A percentile compares a stretch with the other conserved stretches of the same genome.
phyloP scores from a whole-genome alignment of 768 basidiomycete species.

The Gyrodon lividus region DNA sequence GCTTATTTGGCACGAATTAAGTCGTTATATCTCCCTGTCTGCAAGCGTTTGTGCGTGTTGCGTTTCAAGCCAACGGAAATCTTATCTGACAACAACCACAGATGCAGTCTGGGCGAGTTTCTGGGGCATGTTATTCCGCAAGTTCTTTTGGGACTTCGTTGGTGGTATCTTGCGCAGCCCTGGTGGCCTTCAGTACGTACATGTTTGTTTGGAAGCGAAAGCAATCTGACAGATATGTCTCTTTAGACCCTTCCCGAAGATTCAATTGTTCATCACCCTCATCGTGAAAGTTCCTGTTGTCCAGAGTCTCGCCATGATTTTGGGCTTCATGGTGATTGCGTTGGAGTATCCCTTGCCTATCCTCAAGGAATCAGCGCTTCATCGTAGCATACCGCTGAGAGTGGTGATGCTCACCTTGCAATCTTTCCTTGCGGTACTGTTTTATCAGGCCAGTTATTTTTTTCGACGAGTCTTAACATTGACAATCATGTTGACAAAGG shows the following conservation, averaged over 20 bases:
- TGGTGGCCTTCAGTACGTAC: slow-evolving; percentile 74
- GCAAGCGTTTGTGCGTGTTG: slow-evolving; percentile 67
- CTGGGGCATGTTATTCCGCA: slow-evolving; percentile 82
- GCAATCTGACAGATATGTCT: slow-evolving; percentile 1
- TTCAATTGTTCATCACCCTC: slow-evolving; percentile 62
- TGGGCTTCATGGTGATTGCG: slow-evolving; percentile 57
- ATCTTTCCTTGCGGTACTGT: slow-evolving; percentile 61
- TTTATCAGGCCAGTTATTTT: slow-evolving; percentile 67
- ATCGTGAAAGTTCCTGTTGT: slow-evolving; percentile 80
- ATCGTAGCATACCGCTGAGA: slow-evolving; percentile 64
- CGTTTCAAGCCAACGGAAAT: not conserved
- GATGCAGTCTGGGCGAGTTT: slow-evolving; percentile 80
- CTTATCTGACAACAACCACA: slow-evolving; percentile 29
- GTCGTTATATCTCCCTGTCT: slow-evolving; percentile 65
- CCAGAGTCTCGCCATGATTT: slow-evolving; percentile 62
- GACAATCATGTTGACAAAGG: not conserved
- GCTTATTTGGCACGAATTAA: slow-evolving; percentile 78
- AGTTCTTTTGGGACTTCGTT: slow-evolving; percentile 98
- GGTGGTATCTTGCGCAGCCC: slow-evolving; percentile 75
- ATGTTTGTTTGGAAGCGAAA: not conserved
- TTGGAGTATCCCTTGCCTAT: slow-evolving; percentile 72
- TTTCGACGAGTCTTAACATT: not conserved
- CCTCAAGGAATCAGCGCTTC: slow-evolving; percentile 52
- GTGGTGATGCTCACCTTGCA: slow-evolving; percentile 65
- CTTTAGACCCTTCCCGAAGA: slow-evolving; percentile 56